Conservation (phyloP, 345 rosid species). For the Physaria fendleri region DNA sequence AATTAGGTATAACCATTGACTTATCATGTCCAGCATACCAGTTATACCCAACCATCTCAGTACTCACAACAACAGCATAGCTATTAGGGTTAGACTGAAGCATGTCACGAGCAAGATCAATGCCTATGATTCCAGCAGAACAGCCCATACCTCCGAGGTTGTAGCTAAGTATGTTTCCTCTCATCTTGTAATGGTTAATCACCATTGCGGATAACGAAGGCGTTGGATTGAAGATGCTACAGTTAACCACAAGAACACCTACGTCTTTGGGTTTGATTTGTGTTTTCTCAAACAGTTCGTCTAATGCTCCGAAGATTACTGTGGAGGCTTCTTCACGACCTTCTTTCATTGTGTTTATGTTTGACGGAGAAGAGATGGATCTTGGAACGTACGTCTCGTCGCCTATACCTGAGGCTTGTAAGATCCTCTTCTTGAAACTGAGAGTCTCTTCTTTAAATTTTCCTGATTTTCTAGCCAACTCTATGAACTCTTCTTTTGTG, state of each 20-base stretch:
- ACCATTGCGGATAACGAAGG: slow-evolving; percentile 87
- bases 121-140: slow-evolving; percentile 72
- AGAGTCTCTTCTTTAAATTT: slow-evolving; percentile 59
- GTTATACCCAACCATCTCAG: slow-evolving; percentile 93
- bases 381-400: slow-evolving; percentile 80
- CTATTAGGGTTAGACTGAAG: slow-evolving; percentile 77
- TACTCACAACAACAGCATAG: slow-evolving; percentile 77
- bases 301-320: slow-evolving; percentile 82
- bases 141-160: slow-evolving; percentile 98
- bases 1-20: slow-evolving; percentile 87
- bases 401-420: slow-evolving; percentile 75
- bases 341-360: slow-evolving; percentile 73
- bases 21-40: slow-evolving; percentile 74
- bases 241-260: slow-evolving; percentile 82
- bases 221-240: slow-evolving; percentile 92
- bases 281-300: slow-evolving; percentile 81
- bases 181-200: slow-evolving; percentile 91
- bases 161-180: slow-evolving; percentile 86
- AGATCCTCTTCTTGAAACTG: slow-evolving; percentile 57
- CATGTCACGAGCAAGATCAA: slow-evolving; percentile 93
- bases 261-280: slow-evolving; percentile 76
- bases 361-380: slow-evolving; percentile 42
- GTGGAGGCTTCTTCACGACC: slow-evolving; percentile 75
- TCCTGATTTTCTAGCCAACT: slow-evolving; percentile 46
- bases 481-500: slow-evolving; percentile 62